Evolutionary conservation across 805 yeast genomes (phyloP).

Genomic region (Pichia gijzeniarum): DNA sequence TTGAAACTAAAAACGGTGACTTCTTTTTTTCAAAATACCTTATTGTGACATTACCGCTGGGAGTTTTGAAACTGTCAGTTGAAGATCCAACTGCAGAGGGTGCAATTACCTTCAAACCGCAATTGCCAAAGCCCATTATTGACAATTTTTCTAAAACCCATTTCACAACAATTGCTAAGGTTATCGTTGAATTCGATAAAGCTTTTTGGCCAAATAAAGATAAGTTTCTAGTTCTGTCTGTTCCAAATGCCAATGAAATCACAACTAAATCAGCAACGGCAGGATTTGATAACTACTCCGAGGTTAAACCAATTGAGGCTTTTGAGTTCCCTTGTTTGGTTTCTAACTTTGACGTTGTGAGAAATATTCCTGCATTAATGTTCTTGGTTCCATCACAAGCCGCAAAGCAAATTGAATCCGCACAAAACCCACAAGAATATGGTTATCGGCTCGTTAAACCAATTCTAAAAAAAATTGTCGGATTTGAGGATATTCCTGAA

Average conservation of each 20-base stretch:
- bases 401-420: conserved; percentile 38
- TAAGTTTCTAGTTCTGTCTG: conserved; percentile 26
- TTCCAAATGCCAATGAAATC: conserved; percentile 19
- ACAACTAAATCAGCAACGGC: not conserved
- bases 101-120: conserved; percentile 29
- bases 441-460: conserved; percentile 42
- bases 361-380: conserved; percentile 34
- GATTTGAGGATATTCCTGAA: conserved; percentile 20
- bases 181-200: conserved; percentile 38
- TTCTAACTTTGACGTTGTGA: conserved; percentile 23
- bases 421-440: conserved; percentile 24
- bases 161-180: conserved; percentile 38
- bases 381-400: conserved; percentile 43
- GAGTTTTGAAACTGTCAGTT: conserved; percentile 34
- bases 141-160: conserved; percentile 27
- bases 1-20: conserved; percentile 17
- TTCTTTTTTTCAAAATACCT: conserved; percentile 29
- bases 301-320: conserved; percentile 13
- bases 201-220: conserved; percentile 38
- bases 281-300: not conserved
- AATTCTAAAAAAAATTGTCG: conserved; percentile 28
- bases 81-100: conserved; percentile 21
- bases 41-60: conserved; percentile 46
- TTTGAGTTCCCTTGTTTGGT: conserved; percentile 28
- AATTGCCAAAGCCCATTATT: conserved; percentile 30